These are phyloP conservation scores for Orbilia brochopaga DNA, from an alignment of 2,329 filamentous ascomycete species.

Conservation along the genomic window DNA sequence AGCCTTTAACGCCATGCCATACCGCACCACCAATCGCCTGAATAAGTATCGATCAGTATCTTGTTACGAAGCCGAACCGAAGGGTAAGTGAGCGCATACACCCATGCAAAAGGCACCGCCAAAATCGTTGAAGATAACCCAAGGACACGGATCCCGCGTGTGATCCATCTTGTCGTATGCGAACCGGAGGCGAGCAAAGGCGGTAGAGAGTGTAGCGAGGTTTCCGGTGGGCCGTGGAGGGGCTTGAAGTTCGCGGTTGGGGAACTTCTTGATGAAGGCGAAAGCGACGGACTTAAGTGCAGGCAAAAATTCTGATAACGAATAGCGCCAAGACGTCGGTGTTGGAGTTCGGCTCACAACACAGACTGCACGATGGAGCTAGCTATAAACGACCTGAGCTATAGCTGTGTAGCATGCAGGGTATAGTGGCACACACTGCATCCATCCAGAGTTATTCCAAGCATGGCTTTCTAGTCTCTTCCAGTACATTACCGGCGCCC, in stretches of 20 bases:
- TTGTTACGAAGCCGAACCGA: background rate
- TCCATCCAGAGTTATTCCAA: too few species aligned
- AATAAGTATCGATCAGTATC: conserved; percentile 35
- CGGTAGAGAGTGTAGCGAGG: background rate
- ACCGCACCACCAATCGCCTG: conserved; percentile 79
- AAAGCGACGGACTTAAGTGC: background rate
- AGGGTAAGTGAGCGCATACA: conserved; percentile 64
- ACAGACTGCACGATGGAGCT: background rate
- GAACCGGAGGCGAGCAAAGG: background rate
- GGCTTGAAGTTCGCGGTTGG: background rate
- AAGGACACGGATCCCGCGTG: conserved; percentile 93
- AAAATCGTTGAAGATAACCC: conserved; percentile 95
- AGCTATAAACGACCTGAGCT: too few species aligned
- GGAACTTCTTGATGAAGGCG: background rate
- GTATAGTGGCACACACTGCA: too few species aligned
- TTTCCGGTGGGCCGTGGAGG: background rate
- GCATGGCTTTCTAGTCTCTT: too few species aligned
- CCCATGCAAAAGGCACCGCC: conserved; percentile 97
- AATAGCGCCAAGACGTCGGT: background rate
- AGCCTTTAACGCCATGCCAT: conserved; percentile 97
- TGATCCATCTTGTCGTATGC: conserved; percentile 74
- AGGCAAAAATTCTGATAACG: conserved; percentile 10
- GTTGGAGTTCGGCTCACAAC: background rate
- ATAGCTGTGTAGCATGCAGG: too few species aligned
- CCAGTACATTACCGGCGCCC: too few species aligned